A percentile compares a stretch with the other conserved stretches of the same genome.
Conservation (phyloP, 805 yeast species). For the Schwanniomyces vanrijiae region DNA sequence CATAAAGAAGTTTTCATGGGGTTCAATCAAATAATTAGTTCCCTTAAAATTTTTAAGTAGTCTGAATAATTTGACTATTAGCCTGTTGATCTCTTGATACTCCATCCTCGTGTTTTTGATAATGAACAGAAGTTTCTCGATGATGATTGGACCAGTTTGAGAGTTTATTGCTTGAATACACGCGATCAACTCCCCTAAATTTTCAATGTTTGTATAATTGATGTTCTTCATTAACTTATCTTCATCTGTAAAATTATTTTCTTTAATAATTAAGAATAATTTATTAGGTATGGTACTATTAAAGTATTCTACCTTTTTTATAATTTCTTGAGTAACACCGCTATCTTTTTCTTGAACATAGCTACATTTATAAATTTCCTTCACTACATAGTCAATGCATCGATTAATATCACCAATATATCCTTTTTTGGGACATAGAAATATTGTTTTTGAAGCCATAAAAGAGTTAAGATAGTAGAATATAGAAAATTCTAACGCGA, state of each 20-base stretch:
- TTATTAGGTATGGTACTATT: conserved; percentile 11
- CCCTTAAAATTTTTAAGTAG: neutral
- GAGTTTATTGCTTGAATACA: neutral
- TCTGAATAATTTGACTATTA: conserved; percentile 8
- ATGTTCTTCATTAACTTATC: conserved; percentile 3
- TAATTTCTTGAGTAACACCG: neutral
- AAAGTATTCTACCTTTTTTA: neutral
- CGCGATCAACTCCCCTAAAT: conserved; percentile 6
- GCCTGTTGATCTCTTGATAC: conserved; percentile 7
- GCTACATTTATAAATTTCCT: neutral
- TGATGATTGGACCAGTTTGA: conserved; percentile 1
- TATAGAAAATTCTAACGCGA: no score
- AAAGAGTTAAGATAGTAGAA: no score
- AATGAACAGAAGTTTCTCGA: conserved; percentile 10
- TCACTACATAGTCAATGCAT: conserved; percentile 1
- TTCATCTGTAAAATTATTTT: neutral
- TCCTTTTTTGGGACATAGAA: conserved; percentile 2
- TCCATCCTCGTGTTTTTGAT: conserved; percentile 5
- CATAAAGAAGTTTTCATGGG: conserved; percentile 5
- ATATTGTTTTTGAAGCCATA: neutral
- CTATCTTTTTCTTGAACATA: neutral
- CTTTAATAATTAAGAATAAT: conserved; percentile 1
- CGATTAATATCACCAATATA: neutral
- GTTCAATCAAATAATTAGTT: conserved; percentile 6
- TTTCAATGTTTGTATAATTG: conserved; percentile 10